Percentiles rank a stretch among this genome's conserved stretches.
Conservation (phyloP, 2,329 filamentous ascomycete species). For the Microsporum canis region DNA sequence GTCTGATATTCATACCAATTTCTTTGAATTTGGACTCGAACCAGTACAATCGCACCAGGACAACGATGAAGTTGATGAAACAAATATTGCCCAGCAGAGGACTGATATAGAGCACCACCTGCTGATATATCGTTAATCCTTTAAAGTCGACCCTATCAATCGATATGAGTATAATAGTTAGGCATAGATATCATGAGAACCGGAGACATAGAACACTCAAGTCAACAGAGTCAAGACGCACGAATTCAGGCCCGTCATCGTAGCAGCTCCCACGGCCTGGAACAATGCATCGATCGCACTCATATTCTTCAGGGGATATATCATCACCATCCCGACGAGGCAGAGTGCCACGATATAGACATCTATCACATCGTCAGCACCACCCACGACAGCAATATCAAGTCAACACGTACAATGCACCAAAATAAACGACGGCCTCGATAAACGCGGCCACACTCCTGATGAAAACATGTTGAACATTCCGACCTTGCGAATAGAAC, state of each 20-base stretch:
- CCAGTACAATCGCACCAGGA: constrained; percentile 40
- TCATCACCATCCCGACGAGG: constrained; percentile 27
- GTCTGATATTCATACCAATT: constrained; percentile 19
- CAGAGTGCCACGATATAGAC: constrained; percentile 31
- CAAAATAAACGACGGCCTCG: background rate
- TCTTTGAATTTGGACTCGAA: constrained; percentile 38
- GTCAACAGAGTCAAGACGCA: constrained; percentile 18
- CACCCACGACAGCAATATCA: background rate
- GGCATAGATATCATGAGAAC: background rate
- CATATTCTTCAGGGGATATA: constrained; percentile 33
- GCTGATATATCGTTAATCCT: constrained; percentile 40
- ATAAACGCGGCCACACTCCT: background rate
- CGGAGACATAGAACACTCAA: background rate
- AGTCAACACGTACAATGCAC: background rate
- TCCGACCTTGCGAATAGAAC: background rate
- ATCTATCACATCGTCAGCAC: constrained; percentile 21
- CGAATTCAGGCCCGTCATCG: constrained; percentile 43
- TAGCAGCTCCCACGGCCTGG: constrained; percentile 40
- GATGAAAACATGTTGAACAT: background rate
- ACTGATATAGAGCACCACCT: constrained; percentile 41
- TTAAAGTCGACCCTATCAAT: constrained; percentile 41
- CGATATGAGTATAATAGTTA: too few relatives aligned
- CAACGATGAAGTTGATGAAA: constrained; percentile 42
- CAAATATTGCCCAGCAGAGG: constrained; percentile 40
- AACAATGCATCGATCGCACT: constrained; percentile 40